phyloP scores from a whole-genome alignment of 768 basidiomycete genomes.

The Hydnum rufescens region DNA sequence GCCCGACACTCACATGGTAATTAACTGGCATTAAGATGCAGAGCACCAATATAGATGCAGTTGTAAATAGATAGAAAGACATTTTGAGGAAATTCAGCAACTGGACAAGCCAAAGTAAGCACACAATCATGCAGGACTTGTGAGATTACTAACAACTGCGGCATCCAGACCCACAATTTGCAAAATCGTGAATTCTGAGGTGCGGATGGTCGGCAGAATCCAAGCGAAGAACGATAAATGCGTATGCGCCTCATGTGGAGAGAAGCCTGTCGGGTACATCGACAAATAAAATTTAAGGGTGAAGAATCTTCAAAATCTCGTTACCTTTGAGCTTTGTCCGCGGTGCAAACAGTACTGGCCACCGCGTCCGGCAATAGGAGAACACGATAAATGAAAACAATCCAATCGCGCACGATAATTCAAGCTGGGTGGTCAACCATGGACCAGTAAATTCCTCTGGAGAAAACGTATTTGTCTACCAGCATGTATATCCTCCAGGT shows the following conservation, averaged over 20 bases:
- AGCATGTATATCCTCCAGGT: neutral
- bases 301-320: slow-evolving; percentile 9
- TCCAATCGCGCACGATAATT: slow-evolving; percentile 60
- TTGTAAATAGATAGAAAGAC: slow-evolving; percentile 77
- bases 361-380: slow-evolving; percentile 70
- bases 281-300: slow-evolving; percentile 5
- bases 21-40: slow-evolving; percentile 90
- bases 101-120: slow-evolving; percentile 21
- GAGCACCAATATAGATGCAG: slow-evolving; percentile 65
- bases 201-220: slow-evolving; percentile 81
- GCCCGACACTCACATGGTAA: slow-evolving; percentile 42
- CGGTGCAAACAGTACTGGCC: slow-evolving; percentile 81
- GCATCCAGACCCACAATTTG: slow-evolving; percentile 96
- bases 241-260: slow-evolving; percentile 79
- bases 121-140: neutral
- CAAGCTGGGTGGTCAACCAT: slow-evolving; percentile 85
- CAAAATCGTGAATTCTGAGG: slow-evolving; percentile 80
- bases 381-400: slow-evolving; percentile 67
- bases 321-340: slow-evolving; percentile 85
- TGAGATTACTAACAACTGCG: slow-evolving; percentile 50
- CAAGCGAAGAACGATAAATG: slow-evolving; percentile 84
- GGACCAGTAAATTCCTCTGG: slow-evolving; percentile 73
- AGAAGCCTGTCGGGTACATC: slow-evolving; percentile 40
- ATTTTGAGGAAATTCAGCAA: slow-evolving; percentile 91
- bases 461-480: neutral